Evolutionary conservation across 345 rosid genomes (phyloP), one percentile per base, ranked within the genome.

Genomic region (Eucalyptus sp.): DNA sequence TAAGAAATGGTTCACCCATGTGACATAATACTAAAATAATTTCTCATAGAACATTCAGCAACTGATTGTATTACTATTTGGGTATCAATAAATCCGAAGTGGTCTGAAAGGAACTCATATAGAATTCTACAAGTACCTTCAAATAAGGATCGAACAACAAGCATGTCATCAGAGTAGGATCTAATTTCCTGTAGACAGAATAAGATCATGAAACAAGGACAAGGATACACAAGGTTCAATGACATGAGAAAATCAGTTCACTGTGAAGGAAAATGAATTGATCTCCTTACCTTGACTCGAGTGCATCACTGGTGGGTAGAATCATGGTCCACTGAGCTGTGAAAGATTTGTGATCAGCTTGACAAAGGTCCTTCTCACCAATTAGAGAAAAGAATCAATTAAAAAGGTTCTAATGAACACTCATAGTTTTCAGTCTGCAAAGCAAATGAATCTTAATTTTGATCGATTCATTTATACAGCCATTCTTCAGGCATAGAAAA

Each of bases 321-420:
- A 97, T 95, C 93, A 96, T 91, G 91, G 96, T 94, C 99, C 99
- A 96, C 87, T 95, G 99, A 85, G 94, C 90, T 56, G 98, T 94
- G 91, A 97, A 96, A 88, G 99, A 94, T 92, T 95, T 97, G 86
- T 96, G 94, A 93, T 97, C 99, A 91, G 95, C 96, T 92, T 93
- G 96, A 90, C 99, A 97, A 90, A 96, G 96, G 92, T 96, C 99
- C 99, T 97, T 86, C 66, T 62, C 86, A 90, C 88, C 89, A 87
- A 90, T 58, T 84, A 89, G 60, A 51, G 84, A 50, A 48, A 80
- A 48, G 86, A 87, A 71, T 29, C 33, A 52, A 31, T 29, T 17
- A 51, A 33, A 52, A 86, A 76, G 84, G 48, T 41, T 76, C 48
- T 76, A 20, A 37, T 18, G 27, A 37, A 41, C 48, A 41, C 27